These are phyloP conservation scores for Trametes versicolor DNA, from an alignment of 1,284 basidiomycete genomes.

Conservation along the genomic window DNA sequence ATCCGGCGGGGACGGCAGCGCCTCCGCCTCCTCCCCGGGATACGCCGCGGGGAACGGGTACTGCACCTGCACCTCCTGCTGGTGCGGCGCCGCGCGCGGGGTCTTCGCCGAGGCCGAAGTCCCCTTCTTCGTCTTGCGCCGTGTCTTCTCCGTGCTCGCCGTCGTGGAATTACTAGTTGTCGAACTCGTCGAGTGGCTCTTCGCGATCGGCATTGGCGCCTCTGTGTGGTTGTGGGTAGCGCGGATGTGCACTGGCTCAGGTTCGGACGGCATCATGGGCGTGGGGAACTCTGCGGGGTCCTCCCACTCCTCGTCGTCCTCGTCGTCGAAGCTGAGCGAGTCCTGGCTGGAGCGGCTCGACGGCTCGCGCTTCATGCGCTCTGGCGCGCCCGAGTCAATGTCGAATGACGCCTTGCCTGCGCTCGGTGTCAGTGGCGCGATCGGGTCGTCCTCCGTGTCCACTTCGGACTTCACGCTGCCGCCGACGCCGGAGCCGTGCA, in stretches of 20 bases:
- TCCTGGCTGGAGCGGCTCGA: constrained; percentile 30
- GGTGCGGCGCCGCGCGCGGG: constrained; percentile 32
- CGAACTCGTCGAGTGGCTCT: constrained; percentile 41
- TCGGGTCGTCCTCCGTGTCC: constrained; percentile 74
- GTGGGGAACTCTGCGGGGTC: constrained; percentile 55
- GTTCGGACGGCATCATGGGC: constrained; percentile 42
- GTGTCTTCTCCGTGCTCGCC: constrained; percentile 36
- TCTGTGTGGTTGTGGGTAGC: constrained; percentile 13
- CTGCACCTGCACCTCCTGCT: constrained; percentile 46
- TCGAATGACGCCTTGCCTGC: constrained; percentile 58
- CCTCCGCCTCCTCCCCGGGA: constrained; percentile 50
- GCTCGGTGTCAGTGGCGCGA: constrained; percentile 72
- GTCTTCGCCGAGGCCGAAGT: constrained; percentile 24
- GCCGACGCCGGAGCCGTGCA: constrained; percentile 36
- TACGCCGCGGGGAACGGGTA: constrained; percentile 68
- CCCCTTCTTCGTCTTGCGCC: constrained; percentile 41
- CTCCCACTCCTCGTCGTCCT: constrained; percentile 77
- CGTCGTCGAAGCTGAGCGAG: constrained; percentile 44
- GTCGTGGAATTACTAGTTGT: constrained; percentile 37
- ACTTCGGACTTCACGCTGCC: constrained; percentile 53
- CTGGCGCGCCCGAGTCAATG: constrained; percentile 28
- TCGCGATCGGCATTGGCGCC: constrained; percentile 24
- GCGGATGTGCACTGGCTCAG: constrained; percentile 23
- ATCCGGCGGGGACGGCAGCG: constrained; percentile 16
- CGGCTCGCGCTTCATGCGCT: constrained; percentile 33